These are phyloP conservation scores for Cytospora piceicola DNA, from an alignment of 2,329 filamentous ascomycete species.

Conservation along the genomic window DNA sequence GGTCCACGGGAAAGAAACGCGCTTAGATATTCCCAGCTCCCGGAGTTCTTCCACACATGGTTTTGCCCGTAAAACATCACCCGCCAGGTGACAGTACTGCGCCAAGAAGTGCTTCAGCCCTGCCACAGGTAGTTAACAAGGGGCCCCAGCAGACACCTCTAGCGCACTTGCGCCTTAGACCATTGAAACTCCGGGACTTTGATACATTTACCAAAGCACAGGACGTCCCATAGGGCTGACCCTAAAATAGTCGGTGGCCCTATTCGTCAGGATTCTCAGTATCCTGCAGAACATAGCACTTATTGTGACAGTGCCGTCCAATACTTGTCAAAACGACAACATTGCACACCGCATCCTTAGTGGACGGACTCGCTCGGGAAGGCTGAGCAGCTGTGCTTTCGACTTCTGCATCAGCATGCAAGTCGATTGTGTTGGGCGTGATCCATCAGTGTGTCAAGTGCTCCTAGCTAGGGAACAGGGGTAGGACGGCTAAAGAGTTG, in stretches of 20 bases:
- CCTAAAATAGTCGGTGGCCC: conserved; percentile 24
- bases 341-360: conserved; percentile 19
- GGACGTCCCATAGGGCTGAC: conserved; percentile 11
- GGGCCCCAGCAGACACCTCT: conserved; percentile 21
- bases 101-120: conserved; percentile 23
- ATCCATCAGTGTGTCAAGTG: conserved; percentile 26
- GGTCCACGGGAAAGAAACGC: conserved; percentile 4
- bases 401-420: conserved; percentile 29
- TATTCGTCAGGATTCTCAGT: conserved; percentile 15
- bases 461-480: conserved; percentile 24
- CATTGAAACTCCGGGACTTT: conserved; percentile 14
- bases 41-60: conserved; percentile 23
- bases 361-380: conserved; percentile 22
- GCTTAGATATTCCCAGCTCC: conserved; percentile 17
- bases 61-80: conserved; percentile 6
- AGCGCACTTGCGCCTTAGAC: conserved; percentile 22
- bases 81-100: conserved; percentile 17
- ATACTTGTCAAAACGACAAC: conserved; percentile 8
- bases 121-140: conserved; percentile 16
- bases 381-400: conserved; percentile 30
- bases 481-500: conserved; percentile 19
- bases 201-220: conserved; percentile 17
- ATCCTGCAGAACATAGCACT: conserved; percentile 1
- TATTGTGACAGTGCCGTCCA: not conserved
- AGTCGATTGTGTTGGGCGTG: conserved; percentile 20